Conservation (phyloP, 148 eudicot species). For the Heliamphora exappendiculata region DNA sequence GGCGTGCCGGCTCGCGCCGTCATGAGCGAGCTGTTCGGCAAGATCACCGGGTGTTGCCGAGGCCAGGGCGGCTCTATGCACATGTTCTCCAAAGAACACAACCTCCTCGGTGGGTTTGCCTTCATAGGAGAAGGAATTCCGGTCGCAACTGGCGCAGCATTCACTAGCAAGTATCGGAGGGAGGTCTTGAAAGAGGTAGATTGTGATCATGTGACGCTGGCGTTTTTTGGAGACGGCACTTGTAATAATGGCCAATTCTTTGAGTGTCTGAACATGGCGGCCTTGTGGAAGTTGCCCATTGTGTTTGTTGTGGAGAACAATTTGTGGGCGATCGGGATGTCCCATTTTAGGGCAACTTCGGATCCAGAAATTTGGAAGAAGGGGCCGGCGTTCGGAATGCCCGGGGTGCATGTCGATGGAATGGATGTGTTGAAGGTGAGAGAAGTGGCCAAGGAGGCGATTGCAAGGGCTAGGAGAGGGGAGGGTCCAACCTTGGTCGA, state of each 20-base stretch:
- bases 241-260: slow-evolving; percentile 90
- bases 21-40: slow-evolving; percentile 92
- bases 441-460: slow-evolving; percentile 82
- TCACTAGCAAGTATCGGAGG: slow-evolving; percentile 65
- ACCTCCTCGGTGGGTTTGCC: slow-evolving; percentile 84
- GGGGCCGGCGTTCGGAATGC: slow-evolving; percentile 94
- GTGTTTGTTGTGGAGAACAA: slow-evolving; percentile 93
- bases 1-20: slow-evolving; percentile 78
- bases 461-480: slow-evolving; percentile 76
- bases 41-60: slow-evolving; percentile 78
- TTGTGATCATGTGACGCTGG: slow-evolving; percentile 80
- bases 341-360: slow-evolving; percentile 82
- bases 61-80: slow-evolving; percentile 99
- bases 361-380: slow-evolving; percentile 95
- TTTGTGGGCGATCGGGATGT: slow-evolving; percentile 98
- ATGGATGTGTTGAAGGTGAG: slow-evolving; percentile 95
- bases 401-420: slow-evolving; percentile 90
- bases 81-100: slow-evolving; percentile 91
- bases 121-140: slow-evolving; percentile 96
- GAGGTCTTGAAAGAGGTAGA: slow-evolving; percentile 62
- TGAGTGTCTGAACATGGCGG: slow-evolving; percentile 97
- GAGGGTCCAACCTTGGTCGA: slow-evolving; percentile 91
- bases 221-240: slow-evolving; percentile 90
- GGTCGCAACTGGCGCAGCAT: slow-evolving; percentile 86
- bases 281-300: slow-evolving; percentile 85